Percentiles rank a stretch among this genome's conserved stretches.
phyloP scores from a whole-genome alignment of 2,329 filamentous ascomycete genomes.

The Claviceps africana region DNA sequence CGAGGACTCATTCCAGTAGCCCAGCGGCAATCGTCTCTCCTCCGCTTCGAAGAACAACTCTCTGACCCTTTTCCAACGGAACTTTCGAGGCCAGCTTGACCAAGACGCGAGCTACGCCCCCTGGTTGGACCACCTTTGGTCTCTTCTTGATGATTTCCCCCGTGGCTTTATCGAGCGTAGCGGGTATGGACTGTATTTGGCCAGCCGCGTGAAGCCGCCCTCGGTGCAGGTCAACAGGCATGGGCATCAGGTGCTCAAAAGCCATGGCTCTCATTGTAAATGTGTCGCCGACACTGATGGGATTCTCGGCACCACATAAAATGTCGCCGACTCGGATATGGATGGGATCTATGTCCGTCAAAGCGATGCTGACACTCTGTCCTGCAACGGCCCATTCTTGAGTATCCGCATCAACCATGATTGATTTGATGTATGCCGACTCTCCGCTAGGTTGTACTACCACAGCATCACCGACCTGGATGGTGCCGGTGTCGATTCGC shows the following conservation, averaged over 20 bases:
- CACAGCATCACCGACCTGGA: conserved; percentile 74
- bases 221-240: conserved; percentile 77
- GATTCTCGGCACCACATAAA: conserved; percentile 54
- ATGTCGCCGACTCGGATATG: conserved; percentile 78
- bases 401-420: conserved; percentile 60
- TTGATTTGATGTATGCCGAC: conserved; percentile 63
- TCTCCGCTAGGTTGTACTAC: conserved; percentile 71
- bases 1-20: conserved; percentile 50
- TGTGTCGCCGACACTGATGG: conserved; percentile 55
- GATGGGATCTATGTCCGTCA: conserved; percentile 71
- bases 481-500: conserved; percentile 66
- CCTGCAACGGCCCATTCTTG: conserved; percentile 87
- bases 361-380: conserved; percentile 73
- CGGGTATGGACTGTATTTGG: conserved; percentile 56
- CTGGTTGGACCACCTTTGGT: conserved; percentile 71
- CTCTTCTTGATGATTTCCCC: conserved; percentile 69
- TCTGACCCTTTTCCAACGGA: conserved; percentile 65
- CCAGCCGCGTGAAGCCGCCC: conserved; percentile 71
- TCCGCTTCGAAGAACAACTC: conserved; percentile 66
- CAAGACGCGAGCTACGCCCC: conserved; percentile 59
- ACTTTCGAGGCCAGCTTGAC: conserved; percentile 61
- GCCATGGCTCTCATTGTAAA: conserved; percentile 78
- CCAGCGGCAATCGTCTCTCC: conserved; percentile 83
- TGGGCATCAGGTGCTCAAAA: conserved; percentile 80
- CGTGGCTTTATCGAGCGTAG: conserved; percentile 63